These are phyloP conservation scores for Leptographium galeiforme DNA, from an alignment of 2,329 filamentous ascomycete genomes.

Conservation along the genomic window DNA sequence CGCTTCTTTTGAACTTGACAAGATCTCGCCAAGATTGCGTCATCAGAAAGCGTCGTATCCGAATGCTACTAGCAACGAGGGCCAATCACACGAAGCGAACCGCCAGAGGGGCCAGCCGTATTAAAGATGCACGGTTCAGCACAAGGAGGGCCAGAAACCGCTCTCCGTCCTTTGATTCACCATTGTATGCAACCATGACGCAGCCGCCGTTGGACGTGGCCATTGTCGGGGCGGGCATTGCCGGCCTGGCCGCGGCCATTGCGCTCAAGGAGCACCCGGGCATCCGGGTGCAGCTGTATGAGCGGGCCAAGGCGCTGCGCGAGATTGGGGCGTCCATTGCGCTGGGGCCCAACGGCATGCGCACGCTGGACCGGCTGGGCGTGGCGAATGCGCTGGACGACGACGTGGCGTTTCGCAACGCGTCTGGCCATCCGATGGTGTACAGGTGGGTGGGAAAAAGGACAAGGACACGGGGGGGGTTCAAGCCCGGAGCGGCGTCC, in stretches of 20 bases:
- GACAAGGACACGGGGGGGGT: no score
- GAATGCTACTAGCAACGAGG: no score
- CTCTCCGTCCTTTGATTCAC: no score
- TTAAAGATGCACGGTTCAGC: no score
- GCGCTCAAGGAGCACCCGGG: slow-evolving; percentile 9
- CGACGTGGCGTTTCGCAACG: slow-evolving; percentile 25
- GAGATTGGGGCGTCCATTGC: slow-evolving; percentile 14
- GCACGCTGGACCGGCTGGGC: slow-evolving; percentile 35
- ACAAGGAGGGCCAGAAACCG: no score
- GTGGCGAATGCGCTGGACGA: slow-evolving; percentile 30
- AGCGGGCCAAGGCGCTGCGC: not conserved
- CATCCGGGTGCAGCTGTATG: slow-evolving; percentile 27
- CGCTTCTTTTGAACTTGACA: no score
- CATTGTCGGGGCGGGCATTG: slow-evolving; percentile 13
- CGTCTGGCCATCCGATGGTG: slow-evolving; percentile 29
- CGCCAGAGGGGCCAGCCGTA: no score
- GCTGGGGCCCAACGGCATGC: slow-evolving; percentile 38
- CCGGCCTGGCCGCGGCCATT: slow-evolving; percentile 23
- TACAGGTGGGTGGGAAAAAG: slow-evolving; percentile 29
- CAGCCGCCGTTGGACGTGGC: not conserved
- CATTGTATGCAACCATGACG: no score
- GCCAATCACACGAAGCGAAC: no score
- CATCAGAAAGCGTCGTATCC: no score
- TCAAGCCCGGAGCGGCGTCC: no score
- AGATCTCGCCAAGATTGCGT: no score